A percentile compares a stretch with the other conserved stretches of the same genome.
Conservation (phyloP, 352 stramenopile genomes). For the Lagenidium giganteum region DNA sequence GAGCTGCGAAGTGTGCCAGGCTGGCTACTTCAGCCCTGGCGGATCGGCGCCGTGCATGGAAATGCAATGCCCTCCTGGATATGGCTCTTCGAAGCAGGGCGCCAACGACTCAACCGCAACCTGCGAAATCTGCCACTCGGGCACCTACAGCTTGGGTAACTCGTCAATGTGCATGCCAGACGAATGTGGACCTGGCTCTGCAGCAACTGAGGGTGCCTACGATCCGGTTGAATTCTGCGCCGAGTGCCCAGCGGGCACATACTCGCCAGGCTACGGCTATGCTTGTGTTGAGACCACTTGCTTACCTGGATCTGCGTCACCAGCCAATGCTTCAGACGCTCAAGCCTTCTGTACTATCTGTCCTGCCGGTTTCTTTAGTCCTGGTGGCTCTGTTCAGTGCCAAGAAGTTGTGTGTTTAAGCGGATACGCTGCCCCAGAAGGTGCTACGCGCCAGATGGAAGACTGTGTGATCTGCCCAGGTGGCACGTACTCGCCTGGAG, state of each 20-base stretch:
- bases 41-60: conserved; percentile 23
- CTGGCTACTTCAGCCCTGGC: conserved; percentile 29
- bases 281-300: conserved; percentile 24
- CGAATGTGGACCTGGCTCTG: conserved; percentile 22
- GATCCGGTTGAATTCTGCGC: conserved; percentile 26
- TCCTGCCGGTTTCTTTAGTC: conserved; percentile 21
- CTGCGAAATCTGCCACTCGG: conserved; percentile 23
- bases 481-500: conserved; percentile 26
- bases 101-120: conserved; percentile 16
- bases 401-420: conserved; percentile 21
- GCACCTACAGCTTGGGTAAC: conserved; percentile 25
- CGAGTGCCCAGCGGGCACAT: conserved; percentile 25
- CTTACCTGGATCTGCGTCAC: conserved; percentile 14
- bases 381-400: conserved; percentile 23
- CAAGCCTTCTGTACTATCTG: conserved; percentile 23
- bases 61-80: conserved; percentile 24
- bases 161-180: conserved; percentile 27
- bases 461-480: conserved; percentile 29
- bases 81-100: conserved; percentile 14
- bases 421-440: conserved; percentile 23
- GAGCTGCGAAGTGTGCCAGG: conserved; percentile 23
- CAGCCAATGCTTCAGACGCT: conserved; percentile 22
- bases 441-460: conserved; percentile 19
- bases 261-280: conserved; percentile 21
- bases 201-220: conserved; percentile 18